Conservation (phyloP, 345 rosid species). For the Combretum micranthum region DNA sequence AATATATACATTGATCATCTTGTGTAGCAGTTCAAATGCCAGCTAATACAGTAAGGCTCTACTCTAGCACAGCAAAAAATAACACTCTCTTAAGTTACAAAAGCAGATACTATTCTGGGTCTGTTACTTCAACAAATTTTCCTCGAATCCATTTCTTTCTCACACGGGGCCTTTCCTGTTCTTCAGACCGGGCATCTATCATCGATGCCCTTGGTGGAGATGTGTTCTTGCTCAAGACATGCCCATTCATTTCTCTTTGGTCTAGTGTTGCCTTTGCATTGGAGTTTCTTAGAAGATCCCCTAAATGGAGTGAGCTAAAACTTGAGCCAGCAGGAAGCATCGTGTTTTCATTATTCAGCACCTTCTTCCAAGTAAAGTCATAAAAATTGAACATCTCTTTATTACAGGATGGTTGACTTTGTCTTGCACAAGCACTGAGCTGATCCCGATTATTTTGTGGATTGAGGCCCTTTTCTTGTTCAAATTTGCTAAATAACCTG, state of each 20-base stretch:
- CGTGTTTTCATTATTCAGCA: conserved; percentile 2
- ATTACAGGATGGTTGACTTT: not conserved
- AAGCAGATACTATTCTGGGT: not conserved
- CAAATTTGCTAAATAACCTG: not conserved
- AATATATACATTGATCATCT: too few species aligned
- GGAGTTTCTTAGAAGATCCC: not conserved
- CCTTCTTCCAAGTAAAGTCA: not conserved
- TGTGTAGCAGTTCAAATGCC: too few species aligned
- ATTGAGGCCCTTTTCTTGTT: not conserved
- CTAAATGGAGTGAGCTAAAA: not conserved
- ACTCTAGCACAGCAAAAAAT: too few species aligned
- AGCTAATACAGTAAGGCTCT: too few species aligned
- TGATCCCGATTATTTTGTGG: not conserved
- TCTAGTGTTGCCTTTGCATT: not conserved
- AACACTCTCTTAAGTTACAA: not conserved
- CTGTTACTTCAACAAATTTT: conserved; percentile 9
- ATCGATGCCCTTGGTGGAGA: too few species aligned
- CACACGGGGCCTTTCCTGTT: not conserved
- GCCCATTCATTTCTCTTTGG: too few species aligned
- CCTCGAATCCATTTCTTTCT: conserved; percentile 19
- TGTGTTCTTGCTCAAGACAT: too few species aligned
- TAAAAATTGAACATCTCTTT: conserved; percentile 1
- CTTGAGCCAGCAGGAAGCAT: not conserved
- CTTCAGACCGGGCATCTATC: not conserved
- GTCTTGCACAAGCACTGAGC: not conserved